Evolutionary conservation across 148 eudicot genomes (phyloP).

Genomic region (Rhododendron kiyosumense): DNA sequence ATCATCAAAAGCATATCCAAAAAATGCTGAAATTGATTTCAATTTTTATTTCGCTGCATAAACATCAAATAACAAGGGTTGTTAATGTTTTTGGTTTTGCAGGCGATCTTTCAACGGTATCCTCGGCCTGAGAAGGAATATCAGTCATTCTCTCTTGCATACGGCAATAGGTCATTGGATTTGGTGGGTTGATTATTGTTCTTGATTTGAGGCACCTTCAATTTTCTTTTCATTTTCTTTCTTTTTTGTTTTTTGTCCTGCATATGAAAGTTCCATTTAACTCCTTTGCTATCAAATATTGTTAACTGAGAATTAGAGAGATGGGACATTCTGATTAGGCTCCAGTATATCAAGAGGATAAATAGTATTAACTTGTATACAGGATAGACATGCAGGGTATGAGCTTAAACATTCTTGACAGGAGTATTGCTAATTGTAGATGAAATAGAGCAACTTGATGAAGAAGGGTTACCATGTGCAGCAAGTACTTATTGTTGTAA

Average conservation of each 20-base stretch:
- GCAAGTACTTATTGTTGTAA: background rate
- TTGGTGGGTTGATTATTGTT: conserved; percentile 18
- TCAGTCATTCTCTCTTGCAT: conserved; percentile 32
- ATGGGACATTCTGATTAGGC: background rate
- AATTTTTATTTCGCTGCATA: background rate
- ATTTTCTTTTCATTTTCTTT: background rate
- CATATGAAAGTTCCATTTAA: background rate
- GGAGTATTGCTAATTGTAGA: background rate
- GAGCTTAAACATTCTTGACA: background rate
- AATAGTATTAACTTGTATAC: background rate
- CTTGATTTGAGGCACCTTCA: background rate
- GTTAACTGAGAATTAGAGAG: background rate
- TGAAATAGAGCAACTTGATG: background rate
- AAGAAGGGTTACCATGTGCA: background rate
- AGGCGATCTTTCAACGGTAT: conserved; percentile 29
- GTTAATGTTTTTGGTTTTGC: conserved; percentile 5
- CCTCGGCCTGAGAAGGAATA: conserved; percentile 37
- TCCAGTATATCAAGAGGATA: background rate
- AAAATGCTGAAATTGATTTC: background rate
- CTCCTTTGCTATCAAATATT: background rate
- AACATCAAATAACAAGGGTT: background rate
- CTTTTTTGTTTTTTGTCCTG: background rate
- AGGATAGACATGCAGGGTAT: background rate
- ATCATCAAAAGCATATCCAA: background rate
- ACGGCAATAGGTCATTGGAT: conserved; percentile 25